Evolutionary conservation across 169 alveolate genomes (phyloP).

Genomic region (Pseudocohnilembus persalinus): DNA sequence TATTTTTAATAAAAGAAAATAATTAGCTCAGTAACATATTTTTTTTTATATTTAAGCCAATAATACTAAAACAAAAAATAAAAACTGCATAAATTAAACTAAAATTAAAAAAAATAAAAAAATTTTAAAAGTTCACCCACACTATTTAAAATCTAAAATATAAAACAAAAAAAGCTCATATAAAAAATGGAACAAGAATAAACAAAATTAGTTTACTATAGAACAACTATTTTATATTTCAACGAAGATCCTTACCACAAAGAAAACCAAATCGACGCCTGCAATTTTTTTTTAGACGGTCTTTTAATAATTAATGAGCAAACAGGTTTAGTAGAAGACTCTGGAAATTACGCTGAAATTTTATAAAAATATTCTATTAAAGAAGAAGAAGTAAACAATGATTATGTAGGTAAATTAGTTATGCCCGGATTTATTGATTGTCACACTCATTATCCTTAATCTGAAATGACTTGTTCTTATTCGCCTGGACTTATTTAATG

Average conservation of each 20-base stretch:
- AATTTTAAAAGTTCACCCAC: too few species aligned
- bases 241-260: constrained; percentile 15
- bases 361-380: constrained; percentile 9
- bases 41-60: too few species aligned
- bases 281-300: constrained; percentile 3
- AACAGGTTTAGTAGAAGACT: constrained; percentile 1
- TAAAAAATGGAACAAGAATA: too few species aligned
- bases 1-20: too few species aligned
- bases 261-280: constrained; percentile 7
- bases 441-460: constrained; percentile 47
- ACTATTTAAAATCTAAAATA: too few species aligned
- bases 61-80: too few species aligned
- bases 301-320: neutral
- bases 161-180: too few species aligned
- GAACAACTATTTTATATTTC: constrained; percentile 4
- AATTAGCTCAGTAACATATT: too few species aligned
- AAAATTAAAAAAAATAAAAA: too few species aligned
- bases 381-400: constrained; percentile 5
- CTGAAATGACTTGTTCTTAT: constrained; percentile 25
- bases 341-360: constrained; percentile 1
- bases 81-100: too few species aligned
- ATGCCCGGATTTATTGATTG: constrained; percentile 41
- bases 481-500: constrained; percentile 26
- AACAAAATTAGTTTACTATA: too few species aligned
- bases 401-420: constrained; percentile 30